Evolutionary conservation across 176 grass and related monocot genomes (phyloP).

Genomic region (Paspalum vaginatum): DNA sequence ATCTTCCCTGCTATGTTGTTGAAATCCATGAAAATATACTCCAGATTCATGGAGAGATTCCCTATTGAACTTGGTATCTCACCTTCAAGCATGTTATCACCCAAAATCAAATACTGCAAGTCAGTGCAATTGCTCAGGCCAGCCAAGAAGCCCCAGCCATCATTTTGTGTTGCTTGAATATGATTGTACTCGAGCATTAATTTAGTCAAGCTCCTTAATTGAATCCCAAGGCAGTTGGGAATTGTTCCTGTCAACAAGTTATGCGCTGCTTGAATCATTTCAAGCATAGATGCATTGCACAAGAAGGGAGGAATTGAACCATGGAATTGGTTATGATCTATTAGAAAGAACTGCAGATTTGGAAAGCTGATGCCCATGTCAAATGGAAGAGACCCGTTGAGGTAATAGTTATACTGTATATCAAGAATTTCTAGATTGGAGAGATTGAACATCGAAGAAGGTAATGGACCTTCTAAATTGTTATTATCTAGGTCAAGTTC

Average conservation of each 20-base stretch:
- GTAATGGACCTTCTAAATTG: constrained; percentile 15
- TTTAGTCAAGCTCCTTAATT: background rate
- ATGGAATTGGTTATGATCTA: constrained; percentile 34
- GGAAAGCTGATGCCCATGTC: constrained; percentile 16
- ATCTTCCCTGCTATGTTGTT: constrained; percentile 7
- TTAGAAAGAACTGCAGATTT: background rate
- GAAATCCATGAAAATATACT: background rate
- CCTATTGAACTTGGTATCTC: background rate
- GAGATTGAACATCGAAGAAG: constrained; percentile 20
- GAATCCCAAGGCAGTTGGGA: constrained; percentile 26
- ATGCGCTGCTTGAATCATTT: background rate
- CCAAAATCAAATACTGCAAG: background rate
- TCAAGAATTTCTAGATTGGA: constrained; percentile 6
- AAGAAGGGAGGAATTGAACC: constrained; percentile 24
- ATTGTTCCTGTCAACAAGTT: constrained; percentile 37
- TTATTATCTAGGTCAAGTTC: background rate
- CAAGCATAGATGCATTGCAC: constrained; percentile 42
- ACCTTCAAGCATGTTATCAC: background rate
- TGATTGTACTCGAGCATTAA: constrained; percentile 19
- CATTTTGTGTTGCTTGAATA: constrained; percentile 30
- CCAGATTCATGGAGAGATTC: background rate
- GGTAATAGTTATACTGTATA: background rate
- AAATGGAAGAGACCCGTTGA: constrained; percentile 17
- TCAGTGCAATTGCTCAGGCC: constrained; percentile 33
- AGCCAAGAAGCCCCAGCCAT: constrained; percentile 21